Conservation (phyloP, 306 rosid genomes). For the Glycine tomentella region DNA sequence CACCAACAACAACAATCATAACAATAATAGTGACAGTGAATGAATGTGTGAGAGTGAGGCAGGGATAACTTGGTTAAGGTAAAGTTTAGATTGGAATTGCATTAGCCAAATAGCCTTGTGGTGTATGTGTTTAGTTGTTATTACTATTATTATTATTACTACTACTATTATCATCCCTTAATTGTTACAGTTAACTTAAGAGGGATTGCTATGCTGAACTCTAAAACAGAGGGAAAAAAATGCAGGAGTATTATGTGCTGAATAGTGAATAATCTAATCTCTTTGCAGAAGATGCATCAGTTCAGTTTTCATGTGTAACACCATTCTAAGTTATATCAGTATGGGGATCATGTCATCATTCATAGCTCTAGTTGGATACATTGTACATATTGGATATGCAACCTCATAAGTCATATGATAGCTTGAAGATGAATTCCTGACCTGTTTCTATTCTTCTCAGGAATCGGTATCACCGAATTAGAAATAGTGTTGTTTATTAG, state of each 20-base stretch:
- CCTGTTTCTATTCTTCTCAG: background rate
- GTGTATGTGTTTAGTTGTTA: constrained; percentile 46
- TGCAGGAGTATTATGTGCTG: constrained; percentile 22
- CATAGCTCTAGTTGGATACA: constrained; percentile 26
- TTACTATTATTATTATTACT: no score
- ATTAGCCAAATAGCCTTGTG: constrained; percentile 37
- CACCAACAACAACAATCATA: constrained; percentile 34
- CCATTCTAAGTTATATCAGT: constrained; percentile 39
- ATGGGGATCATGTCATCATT: constrained; percentile 40
- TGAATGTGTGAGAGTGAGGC: constrained; percentile 71
- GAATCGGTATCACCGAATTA: background rate
- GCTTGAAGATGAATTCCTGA: background rate
- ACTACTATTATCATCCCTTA: constrained; percentile 34
- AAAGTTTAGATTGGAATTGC: constrained; percentile 35
- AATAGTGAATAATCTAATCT: constrained; percentile 35
- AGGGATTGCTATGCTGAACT: constrained; percentile 46
- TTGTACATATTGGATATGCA: constrained; percentile 30
- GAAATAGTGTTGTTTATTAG: background rate
- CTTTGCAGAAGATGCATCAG: no score
- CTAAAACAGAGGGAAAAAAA: background rate
- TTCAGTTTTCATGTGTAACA: constrained; percentile 46
- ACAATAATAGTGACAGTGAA: constrained; percentile 68
- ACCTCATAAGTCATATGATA: no score
- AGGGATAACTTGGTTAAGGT: constrained; percentile 61
- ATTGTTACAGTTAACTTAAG: constrained; percentile 51